Conservation (phyloP, 225 moss, liverwort and hornwort species). For the Sphagnum contortum region DNA sequence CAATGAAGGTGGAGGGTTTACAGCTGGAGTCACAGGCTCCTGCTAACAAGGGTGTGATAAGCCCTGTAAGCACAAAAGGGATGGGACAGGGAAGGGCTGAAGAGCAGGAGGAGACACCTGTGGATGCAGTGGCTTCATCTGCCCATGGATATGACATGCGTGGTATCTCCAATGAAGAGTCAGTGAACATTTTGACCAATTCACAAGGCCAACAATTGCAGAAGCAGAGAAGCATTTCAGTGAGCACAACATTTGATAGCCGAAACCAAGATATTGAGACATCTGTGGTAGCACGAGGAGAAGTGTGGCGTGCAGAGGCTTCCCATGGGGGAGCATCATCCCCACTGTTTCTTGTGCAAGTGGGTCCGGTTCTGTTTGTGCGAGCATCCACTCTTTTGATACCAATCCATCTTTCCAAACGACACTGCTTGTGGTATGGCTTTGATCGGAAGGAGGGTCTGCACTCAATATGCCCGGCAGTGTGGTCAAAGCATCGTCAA, state of each 20-base stretch:
- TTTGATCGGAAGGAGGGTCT: conserved; percentile 72
- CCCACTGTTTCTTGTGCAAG: conserved; percentile 59
- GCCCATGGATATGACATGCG: conserved; percentile 19
- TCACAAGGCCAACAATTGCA: conserved; percentile 21
- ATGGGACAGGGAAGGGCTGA: conserved; percentile 8
- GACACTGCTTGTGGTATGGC: conserved; percentile 68
- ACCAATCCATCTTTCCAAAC: conserved; percentile 59
- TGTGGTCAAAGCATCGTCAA: conserved; percentile 72
- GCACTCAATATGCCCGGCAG: conserved; percentile 68
- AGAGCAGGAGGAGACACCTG: conserved; percentile 3
- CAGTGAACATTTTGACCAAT: conserved; percentile 21
- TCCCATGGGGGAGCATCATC: conserved; percentile 53
- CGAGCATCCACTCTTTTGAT: conserved; percentile 62
- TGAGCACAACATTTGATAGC: conserved; percentile 64
- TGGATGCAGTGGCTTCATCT: conserved; percentile 9
- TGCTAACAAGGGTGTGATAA: conserved; percentile 10
- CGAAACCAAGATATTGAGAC: conserved; percentile 65
- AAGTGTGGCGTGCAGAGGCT: conserved; percentile 68
- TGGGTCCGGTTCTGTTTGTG: conserved; percentile 67
- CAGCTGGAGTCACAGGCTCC: conserved; percentile 9
- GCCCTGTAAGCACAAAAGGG: conserved; percentile 9
- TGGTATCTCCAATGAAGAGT: conserved; percentile 23
- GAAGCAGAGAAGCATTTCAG: conserved; percentile 50
- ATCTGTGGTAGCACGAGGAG: conserved; percentile 62
- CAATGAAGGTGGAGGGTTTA: conserved; percentile 5